These are phyloP conservation scores for Naematelia encephala DNA, from an alignment of 768 basidiomycete genomes.

Conservation along the genomic window DNA sequence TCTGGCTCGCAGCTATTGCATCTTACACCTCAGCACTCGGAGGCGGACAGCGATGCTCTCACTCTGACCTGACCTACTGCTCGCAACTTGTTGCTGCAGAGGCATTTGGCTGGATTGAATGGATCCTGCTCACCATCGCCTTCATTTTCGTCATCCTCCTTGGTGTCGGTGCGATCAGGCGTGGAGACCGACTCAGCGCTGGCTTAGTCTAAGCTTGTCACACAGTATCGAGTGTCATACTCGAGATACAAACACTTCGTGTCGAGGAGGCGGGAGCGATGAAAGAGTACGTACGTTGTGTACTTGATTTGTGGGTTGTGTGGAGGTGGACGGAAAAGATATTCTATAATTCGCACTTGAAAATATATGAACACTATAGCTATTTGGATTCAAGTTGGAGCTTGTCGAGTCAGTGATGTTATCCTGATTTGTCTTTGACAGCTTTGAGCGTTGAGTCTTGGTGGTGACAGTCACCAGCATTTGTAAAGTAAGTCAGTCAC, in stretches of 20 bases:
- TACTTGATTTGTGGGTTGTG: background rate
- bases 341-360: background rate
- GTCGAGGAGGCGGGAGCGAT: no score
- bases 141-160: constrained; percentile 40
- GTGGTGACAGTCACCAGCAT: no score
- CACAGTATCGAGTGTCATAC: no score
- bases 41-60: constrained; percentile 40
- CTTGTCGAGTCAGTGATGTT: no score
- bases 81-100: constrained; percentile 50
- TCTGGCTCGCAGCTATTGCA: constrained; percentile 48
- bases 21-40: constrained; percentile 43
- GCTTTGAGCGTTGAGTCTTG: no score
- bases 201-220: constrained; percentile 10
- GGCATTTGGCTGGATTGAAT: constrained; percentile 51
- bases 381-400: no score
- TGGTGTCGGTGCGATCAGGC: constrained; percentile 33
- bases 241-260: no score
- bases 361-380: background rate
- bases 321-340: background rate
- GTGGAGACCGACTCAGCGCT: constrained; percentile 40
- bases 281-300: no score
- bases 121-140: constrained; percentile 45
- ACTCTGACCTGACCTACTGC: constrained; percentile 41
- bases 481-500: no score
- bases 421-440: no score